Conservation (phyloP, 371 early-diverging fungal species). For the Rhizopus arrhizus region DNA sequence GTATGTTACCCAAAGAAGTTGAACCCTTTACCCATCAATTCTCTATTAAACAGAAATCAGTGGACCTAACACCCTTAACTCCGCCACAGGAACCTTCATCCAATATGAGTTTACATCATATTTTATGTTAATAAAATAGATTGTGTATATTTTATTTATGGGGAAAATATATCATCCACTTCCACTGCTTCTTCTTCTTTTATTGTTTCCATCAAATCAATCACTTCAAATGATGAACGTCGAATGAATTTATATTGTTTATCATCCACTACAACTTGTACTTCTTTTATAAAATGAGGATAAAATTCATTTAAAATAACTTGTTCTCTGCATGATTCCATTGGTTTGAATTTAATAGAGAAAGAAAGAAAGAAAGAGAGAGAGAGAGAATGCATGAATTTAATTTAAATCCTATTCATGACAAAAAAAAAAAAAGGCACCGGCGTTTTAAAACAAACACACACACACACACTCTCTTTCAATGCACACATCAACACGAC, state of each 20-base stretch:
- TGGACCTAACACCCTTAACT: slow-evolving; percentile 15
- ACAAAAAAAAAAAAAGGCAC: too few relatives aligned
- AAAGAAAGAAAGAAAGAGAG: neutral
- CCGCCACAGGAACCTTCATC: slow-evolving; percentile 24
- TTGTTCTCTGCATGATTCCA: neutral
- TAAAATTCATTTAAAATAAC: neutral
- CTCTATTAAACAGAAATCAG: slow-evolving; percentile 10
- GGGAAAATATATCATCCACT: too few relatives aligned
- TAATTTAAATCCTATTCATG: too few relatives aligned
- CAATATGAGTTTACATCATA: slow-evolving; percentile 30
- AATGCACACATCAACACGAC: too few relatives aligned
- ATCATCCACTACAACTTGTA: neutral
- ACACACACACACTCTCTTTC: too few relatives aligned
- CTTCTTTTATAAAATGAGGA: neutral
- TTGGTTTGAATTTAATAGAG: neutral
- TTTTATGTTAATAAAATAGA: slow-evolving; percentile 17
- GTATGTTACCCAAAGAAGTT: slow-evolving; percentile 49
- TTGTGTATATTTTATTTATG: neutral
- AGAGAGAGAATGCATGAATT: neutral
- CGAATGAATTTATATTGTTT: neutral
- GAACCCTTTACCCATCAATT: slow-evolving; percentile 51
- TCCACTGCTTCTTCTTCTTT: neutral
- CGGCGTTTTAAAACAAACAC: too few relatives aligned
- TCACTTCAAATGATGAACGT: neutral
- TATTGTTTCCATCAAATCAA: neutral